Evolutionary conservation across 2,329 filamentous ascomycete genomes (phyloP).

Genomic region (Phialophora chinensis): DNA sequence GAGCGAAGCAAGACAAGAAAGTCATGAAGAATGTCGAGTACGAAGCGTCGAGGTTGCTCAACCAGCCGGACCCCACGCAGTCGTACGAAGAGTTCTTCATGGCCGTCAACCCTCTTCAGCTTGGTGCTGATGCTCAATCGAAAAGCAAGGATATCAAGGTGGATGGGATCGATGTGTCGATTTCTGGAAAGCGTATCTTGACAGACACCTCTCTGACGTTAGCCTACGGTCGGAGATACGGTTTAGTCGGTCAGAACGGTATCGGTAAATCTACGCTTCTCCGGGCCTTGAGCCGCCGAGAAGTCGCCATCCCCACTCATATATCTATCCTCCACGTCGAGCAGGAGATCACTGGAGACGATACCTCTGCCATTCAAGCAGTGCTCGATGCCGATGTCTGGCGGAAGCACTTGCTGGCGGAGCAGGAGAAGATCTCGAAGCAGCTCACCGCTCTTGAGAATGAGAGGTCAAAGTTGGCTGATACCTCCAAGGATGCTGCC

Average conservation of each 20-base stretch:
- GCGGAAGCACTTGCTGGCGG: constrained; percentile 90
- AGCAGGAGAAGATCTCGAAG: constrained; percentile 84
- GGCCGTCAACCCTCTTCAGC: constrained; percentile 94
- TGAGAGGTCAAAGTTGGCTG: constrained; percentile 79
- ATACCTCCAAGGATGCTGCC: constrained; percentile 87
- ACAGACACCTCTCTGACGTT: constrained; percentile 89
- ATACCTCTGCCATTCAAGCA: constrained; percentile 91
- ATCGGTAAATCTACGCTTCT: constrained; percentile 96
- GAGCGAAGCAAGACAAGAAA: constrained; percentile 98
- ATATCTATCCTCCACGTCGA: constrained; percentile 99
- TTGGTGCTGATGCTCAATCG: constrained; percentile 71
- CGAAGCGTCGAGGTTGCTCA: constrained; percentile 87
- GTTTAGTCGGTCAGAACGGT: constrained; percentile 98
- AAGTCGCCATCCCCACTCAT: constrained; percentile 91
- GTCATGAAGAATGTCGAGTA: constrained; percentile 98
- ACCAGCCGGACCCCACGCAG: constrained; percentile 80
- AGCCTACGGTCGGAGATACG: constrained; percentile 91
- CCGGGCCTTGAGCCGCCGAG: constrained; percentile 87
- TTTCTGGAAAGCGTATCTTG: constrained; percentile 85
- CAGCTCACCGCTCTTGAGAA: constrained; percentile 78
- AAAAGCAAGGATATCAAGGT: constrained; percentile 99
- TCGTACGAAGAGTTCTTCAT: constrained; percentile 99
- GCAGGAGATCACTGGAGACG: constrained; percentile 96
- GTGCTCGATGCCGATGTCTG: constrained; percentile 97
- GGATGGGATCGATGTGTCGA: constrained; percentile 93